A percentile compares a stretch with the other conserved stretches of the same genome.
Evolutionary conservation across 179 eudicot genomes (phyloP).

Genomic region (Beta corolliflora): DNA sequence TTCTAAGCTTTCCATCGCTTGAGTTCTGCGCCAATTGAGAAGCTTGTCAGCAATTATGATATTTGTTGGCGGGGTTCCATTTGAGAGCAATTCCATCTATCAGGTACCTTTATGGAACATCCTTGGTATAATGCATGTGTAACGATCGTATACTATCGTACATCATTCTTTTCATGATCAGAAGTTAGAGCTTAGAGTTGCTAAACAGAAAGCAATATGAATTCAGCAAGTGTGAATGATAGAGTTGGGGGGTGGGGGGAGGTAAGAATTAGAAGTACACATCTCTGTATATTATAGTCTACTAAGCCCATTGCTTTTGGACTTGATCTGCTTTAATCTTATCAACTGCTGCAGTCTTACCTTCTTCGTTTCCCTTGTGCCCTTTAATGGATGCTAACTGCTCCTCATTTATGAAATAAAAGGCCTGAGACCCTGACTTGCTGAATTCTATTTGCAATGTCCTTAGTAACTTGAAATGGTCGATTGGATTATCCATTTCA

Average conservation of each 20-base stretch:
- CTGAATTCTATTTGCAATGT: too few relatives aligned
- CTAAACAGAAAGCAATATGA: not conserved
- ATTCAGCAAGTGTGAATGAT: too few relatives aligned
- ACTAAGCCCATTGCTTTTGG: too few relatives aligned
- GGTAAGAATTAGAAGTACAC: too few relatives aligned
- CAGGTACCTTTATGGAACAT: conserved; percentile 21
- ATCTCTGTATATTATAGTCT: too few relatives aligned
- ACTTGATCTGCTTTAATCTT: not conserved
- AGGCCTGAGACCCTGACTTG: too few relatives aligned
- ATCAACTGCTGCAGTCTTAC: not conserved
- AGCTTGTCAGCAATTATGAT: conserved; percentile 31
- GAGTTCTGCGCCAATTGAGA: not conserved
- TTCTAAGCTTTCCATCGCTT: not conserved
- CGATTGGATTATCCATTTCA: too few relatives aligned
- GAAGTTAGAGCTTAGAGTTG: not conserved
- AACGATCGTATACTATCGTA: not conserved
- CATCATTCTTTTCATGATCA: not conserved
- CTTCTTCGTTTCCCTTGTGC: not conserved
- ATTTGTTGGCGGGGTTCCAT: conserved; percentile 36
- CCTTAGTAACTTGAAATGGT: too few relatives aligned
- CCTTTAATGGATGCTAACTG: not conserved
- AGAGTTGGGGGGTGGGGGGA: too few relatives aligned
- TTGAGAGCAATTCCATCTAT: conserved; percentile 30
- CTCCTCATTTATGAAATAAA: too few relatives aligned
- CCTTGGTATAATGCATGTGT: not conserved